phyloP scores from a whole-genome alignment of 306 rosid species.

The Clitoria ternatea region DNA sequence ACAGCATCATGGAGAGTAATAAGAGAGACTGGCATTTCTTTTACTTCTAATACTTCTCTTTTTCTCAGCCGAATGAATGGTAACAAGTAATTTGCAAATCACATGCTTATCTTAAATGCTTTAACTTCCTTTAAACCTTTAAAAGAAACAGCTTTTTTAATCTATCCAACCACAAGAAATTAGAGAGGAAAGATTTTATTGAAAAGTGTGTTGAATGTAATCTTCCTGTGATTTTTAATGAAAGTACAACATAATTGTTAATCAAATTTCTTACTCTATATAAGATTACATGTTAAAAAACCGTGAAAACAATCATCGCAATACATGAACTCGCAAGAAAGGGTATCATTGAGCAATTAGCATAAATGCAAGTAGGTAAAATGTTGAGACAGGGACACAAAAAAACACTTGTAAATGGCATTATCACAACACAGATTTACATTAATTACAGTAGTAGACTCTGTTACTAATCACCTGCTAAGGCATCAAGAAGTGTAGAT shows the following conservation, averaged over 20 bases:
- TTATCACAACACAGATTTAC: background rate
- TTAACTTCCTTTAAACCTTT: background rate
- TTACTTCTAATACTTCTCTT: background rate
- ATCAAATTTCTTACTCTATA: no score
- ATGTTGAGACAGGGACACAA: background rate
- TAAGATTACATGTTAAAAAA: no score
- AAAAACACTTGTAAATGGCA: background rate
- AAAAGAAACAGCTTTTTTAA: no score
- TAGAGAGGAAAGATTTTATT: no score
- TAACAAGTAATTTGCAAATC: no score
- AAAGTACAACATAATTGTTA: no score
- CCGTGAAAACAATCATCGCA: background rate
- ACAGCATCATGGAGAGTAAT: background rate
- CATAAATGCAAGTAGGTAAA: background rate
- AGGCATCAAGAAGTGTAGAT: constrained; percentile 71
- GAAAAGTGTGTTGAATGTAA: no score
- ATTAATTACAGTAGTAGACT: background rate
- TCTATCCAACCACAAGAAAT: no score
- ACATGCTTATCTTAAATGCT: background rate
- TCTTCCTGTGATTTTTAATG: no score
- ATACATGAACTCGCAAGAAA: background rate
- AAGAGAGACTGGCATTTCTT: no score
- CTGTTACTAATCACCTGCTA: constrained; percentile 41
- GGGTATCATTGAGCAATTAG: background rate
- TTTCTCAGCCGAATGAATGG: no score